These are phyloP conservation scores for Metschnikowia bowlesiae DNA, from an alignment of 805 yeast species.

Conservation along the genomic window DNA sequence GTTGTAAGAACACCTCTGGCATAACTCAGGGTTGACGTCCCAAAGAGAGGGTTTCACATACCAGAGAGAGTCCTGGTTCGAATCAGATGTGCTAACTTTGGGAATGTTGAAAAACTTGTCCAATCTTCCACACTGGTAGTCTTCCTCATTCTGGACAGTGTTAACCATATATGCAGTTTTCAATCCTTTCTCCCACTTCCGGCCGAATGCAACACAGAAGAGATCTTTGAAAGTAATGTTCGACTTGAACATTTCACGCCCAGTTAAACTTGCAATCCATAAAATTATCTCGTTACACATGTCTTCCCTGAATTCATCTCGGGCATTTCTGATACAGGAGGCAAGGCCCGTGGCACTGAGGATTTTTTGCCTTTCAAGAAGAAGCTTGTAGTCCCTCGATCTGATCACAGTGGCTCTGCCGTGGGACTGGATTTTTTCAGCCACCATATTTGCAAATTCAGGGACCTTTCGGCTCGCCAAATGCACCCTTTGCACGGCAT, in stretches of 20 bases:
- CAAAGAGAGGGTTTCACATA: constrained; percentile 37
- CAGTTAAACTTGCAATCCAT: constrained; percentile 62
- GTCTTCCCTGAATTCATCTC: constrained; percentile 76
- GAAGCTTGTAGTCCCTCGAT: constrained; percentile 45
- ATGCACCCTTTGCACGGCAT: constrained; percentile 63
- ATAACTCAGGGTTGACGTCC: constrained; percentile 41
- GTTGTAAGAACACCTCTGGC: constrained; percentile 47
- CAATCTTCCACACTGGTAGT: constrained; percentile 29
- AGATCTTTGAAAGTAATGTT: constrained; percentile 44
- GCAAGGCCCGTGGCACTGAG: constrained; percentile 62
- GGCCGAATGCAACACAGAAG: constrained; percentile 54
- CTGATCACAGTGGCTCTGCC: constrained; percentile 71
- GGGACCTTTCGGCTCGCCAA: constrained; percentile 58
- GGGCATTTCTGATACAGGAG: constrained; percentile 57
- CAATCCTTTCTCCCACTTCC: constrained; percentile 58
- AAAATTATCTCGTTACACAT: constrained; percentile 66
- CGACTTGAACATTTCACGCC: constrained; percentile 49
- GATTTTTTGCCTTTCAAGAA: constrained; percentile 51
- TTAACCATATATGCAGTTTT: constrained; percentile 1
- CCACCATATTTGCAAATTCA: constrained; percentile 70
- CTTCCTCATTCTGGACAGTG: constrained; percentile 1
- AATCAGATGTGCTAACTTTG: constrained; percentile 18
- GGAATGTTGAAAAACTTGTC: constrained; percentile 37
- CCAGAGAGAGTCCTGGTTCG: constrained; percentile 32
- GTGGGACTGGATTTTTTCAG: constrained; percentile 52